These are phyloP conservation scores for Eucalyptus brandiana DNA, from an alignment of 345 rosid species.

Conservation along the genomic window DNA sequence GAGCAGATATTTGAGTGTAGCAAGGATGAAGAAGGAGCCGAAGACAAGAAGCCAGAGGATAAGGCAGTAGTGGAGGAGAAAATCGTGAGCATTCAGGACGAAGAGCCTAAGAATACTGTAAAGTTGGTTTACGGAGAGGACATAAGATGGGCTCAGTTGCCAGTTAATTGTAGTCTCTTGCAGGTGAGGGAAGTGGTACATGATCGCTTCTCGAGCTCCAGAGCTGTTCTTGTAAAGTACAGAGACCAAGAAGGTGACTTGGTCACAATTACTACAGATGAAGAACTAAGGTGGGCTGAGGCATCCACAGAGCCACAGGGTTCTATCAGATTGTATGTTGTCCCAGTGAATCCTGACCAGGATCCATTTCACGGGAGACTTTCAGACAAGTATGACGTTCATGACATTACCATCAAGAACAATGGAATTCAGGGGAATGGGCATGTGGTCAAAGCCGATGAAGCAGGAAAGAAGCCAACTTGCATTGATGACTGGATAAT, in stretches of 20 bases:
- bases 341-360: conserved; percentile 48
- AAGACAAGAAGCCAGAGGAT: conserved; percentile 36
- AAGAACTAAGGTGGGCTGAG: conserved; percentile 76
- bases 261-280: conserved; percentile 71
- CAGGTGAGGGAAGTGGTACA: conserved; percentile 58
- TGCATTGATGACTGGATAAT: conserved; percentile 79
- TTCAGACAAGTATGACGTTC: conserved; percentile 1
- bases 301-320: conserved; percentile 30
- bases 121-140: conserved; percentile 74
- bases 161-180: conserved; percentile 52
- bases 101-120: conserved; percentile 38
- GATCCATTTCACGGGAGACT: conserved; percentile 43
- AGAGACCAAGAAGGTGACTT: conserved; percentile 89
- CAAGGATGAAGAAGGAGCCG: conserved; percentile 10
- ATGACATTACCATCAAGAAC: neutral
- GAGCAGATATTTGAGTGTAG: conserved; percentile 1
- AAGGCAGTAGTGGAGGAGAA: conserved; percentile 49
- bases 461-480: conserved; percentile 8
- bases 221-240: conserved; percentile 68
- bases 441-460: conserved; percentile 11
- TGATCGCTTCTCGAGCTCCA: conserved; percentile 57
- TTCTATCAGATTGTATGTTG: conserved; percentile 47
- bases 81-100: conserved; percentile 12
- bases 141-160: conserved; percentile 68
- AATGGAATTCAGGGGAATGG: conserved; percentile 4